Percentiles rank a stretch among this genome's conserved stretches.
These are phyloP conservation scores for Lepidium didymum DNA, from an alignment of 345 rosid genomes.

Conservation along the genomic window DNA sequence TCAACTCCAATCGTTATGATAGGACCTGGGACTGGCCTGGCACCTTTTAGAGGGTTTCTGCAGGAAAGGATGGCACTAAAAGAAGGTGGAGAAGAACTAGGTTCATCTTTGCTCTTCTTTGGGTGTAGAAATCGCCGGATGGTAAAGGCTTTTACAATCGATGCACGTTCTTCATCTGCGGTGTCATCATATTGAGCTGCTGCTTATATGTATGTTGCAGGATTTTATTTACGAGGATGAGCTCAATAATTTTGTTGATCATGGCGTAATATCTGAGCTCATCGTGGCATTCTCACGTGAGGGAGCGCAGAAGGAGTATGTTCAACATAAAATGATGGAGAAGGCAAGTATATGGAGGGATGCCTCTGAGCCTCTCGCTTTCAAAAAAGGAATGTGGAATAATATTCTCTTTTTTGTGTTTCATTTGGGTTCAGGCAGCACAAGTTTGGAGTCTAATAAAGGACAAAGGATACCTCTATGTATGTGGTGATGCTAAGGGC, in stretches of 20 bases:
- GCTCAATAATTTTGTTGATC: constrained; percentile 58
- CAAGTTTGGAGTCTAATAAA: constrained; percentile 27
- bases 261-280: constrained; percentile 74
- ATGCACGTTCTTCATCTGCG: neutral
- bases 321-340: constrained; percentile 82
- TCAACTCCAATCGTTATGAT: constrained; percentile 48
- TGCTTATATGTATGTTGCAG: constrained; percentile 17
- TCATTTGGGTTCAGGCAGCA: constrained; percentile 22
- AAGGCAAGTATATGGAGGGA: constrained; percentile 39
- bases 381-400: neutral
- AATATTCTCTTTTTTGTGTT: neutral
- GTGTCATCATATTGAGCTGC: neutral
- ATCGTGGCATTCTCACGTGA: constrained; percentile 92
- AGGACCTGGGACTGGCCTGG: constrained; percentile 74
- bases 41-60: constrained; percentile 71
- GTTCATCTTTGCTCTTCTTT: constrained; percentile 70
- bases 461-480: constrained; percentile 56
- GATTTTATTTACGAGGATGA: constrained; percentile 82
- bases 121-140: constrained; percentile 85
- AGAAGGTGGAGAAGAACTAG: constrained; percentile 68
- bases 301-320: constrained; percentile 91
- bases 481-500: constrained; percentile 91
- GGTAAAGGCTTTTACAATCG: constrained; percentile 32
- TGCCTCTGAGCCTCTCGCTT: neutral
- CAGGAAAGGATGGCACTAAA: constrained; percentile 83